These are phyloP conservation scores for Hymenoscyphus salicellus DNA, from an alignment of 2,329 filamentous ascomycete genomes.

Conservation along the genomic window DNA sequence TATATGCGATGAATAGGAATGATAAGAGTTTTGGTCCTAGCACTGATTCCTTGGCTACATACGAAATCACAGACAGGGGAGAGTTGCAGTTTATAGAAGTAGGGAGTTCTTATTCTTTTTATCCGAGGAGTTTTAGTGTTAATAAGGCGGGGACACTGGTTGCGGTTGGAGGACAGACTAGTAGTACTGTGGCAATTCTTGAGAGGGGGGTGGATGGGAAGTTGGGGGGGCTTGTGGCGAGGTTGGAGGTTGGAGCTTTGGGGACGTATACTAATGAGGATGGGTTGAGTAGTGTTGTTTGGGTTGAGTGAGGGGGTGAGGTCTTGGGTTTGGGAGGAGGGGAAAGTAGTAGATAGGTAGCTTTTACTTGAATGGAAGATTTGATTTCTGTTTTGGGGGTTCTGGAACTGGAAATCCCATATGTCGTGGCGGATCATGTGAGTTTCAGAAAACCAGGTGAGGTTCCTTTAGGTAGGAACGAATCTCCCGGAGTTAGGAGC, in stretches of 20 bases:
- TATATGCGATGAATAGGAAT: slow-evolving; percentile 61
- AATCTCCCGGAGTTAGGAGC: no score
- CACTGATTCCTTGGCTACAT: slow-evolving; percentile 43
- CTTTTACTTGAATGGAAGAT: no score
- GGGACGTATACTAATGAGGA: slow-evolving; percentile 19
- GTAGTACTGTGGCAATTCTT: slow-evolving; percentile 40
- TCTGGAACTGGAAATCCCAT: no score
- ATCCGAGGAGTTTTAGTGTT: slow-evolving; percentile 44
- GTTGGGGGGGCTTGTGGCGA: slow-evolving; percentile 32
- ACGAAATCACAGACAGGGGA: slow-evolving; percentile 33
- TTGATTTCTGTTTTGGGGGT: no score
- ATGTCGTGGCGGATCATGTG: no score
- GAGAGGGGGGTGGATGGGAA: slow-evolving; percentile 39
- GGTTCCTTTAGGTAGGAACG: no score
- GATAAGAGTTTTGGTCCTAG: slow-evolving; percentile 53
- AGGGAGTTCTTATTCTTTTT: slow-evolving; percentile 41
- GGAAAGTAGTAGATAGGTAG: background rate
- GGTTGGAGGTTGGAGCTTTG: slow-evolving; percentile 8
- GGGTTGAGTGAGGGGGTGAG: slow-evolving; percentile 9
- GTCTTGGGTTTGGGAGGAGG: background rate
- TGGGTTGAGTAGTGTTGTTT: slow-evolving; percentile 17
- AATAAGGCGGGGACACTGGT: slow-evolving; percentile 43
- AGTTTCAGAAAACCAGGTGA: no score
- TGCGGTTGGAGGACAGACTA: slow-evolving; percentile 43
- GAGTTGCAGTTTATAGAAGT: slow-evolving; percentile 40